phyloP scores from a whole-genome alignment of 352 stramenopile species.

The Phytophthora cryptogea region DNA sequence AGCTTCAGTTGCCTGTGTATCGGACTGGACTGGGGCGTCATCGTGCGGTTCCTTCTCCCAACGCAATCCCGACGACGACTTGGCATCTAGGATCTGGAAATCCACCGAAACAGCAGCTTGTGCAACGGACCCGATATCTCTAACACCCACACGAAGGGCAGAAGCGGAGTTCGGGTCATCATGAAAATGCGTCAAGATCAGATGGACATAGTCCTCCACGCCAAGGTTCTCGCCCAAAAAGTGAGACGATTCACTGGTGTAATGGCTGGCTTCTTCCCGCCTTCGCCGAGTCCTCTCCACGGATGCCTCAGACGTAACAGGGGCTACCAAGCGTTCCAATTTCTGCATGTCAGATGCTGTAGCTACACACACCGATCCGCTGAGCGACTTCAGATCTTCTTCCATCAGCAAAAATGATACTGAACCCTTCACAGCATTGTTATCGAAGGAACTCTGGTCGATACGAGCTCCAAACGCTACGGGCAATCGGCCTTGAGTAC shows the following conservation, averaged over 20 bases:
- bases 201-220: conserved; percentile 61
- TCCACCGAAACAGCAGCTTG: conserved; percentile 64
- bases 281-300: conserved; percentile 43
- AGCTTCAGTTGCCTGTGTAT: conserved; percentile 13
- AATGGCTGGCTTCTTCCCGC: conserved; percentile 45
- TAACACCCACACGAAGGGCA: conserved; percentile 46
- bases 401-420: conserved; percentile 74
- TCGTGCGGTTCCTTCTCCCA: conserved; percentile 58
- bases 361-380: conserved; percentile 58
- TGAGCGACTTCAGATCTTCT: conserved; percentile 34
- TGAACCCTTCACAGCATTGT: conserved; percentile 62
- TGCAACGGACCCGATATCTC: conserved; percentile 52
- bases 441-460: conserved; percentile 53
- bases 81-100: conserved; percentile 81
- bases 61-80: conserved; percentile 77
- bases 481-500: conserved; percentile 48
- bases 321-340: conserved; percentile 40
- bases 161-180: conserved; percentile 48
- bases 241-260: conserved; percentile 46
- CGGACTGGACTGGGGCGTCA: conserved; percentile 14
- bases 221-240: conserved; percentile 40
- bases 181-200: conserved; percentile 66
- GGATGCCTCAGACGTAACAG: conserved; percentile 28
- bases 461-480: conserved; percentile 62
- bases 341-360: conserved; percentile 74